These are phyloP conservation scores for Pelargonium citronellum DNA, from an alignment of 441 rosid species.

Conservation along the genomic window DNA sequence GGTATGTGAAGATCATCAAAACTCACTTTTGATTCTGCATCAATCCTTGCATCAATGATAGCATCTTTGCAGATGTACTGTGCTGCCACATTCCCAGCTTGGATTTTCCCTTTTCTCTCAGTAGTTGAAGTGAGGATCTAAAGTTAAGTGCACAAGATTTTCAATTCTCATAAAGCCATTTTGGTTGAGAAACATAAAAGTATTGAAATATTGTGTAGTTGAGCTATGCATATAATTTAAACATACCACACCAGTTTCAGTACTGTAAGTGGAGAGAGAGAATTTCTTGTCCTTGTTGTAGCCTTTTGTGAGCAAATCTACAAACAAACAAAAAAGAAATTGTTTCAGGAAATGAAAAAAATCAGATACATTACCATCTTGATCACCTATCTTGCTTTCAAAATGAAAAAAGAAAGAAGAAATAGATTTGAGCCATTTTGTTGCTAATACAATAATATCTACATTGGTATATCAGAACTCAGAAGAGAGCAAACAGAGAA, in stretches of 20 bases:
- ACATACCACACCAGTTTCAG: slow-evolving; percentile 3
- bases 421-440: background rate
- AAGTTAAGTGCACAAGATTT: no score
- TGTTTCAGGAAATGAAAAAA: no score
- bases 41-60: slow-evolving; percentile 2
- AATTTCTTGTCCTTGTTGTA: slow-evolving; percentile 6
- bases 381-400: background rate
- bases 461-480: slow-evolving; percentile 4
- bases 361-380: no score
- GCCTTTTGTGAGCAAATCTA: background rate
- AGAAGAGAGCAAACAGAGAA: background rate
- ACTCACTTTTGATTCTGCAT: slow-evolving; percentile 1
- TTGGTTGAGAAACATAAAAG: no score
- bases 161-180: no score
- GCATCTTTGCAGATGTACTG: background rate
- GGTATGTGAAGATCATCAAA: background rate
- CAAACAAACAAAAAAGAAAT: background rate
- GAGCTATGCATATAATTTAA: no score
- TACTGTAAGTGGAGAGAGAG: background rate
- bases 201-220: no score
- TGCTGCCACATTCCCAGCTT: background rate
- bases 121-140: background rate
- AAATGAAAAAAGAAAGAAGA: background rate
- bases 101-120: background rate
- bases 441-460: background rate